Conservation (phyloP, 495 filamentous ascomycete species). For the Penicillium samsonianum region DNA sequence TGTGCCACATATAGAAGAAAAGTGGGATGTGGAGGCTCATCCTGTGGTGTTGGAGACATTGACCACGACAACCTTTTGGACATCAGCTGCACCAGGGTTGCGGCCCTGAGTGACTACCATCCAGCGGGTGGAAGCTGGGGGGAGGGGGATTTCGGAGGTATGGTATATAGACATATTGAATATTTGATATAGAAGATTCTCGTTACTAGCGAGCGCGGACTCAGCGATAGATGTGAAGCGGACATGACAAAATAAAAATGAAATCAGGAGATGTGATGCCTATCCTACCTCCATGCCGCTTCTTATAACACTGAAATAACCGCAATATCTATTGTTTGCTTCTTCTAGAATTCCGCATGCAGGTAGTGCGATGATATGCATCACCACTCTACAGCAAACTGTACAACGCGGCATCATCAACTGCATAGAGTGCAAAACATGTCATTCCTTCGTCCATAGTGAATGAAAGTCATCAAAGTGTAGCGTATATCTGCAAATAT, state of each 20-base stretch:
- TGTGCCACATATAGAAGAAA: not conserved
- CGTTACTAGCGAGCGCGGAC: not conserved
- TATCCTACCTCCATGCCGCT: not conserved
- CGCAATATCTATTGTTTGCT: no score
- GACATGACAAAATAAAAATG: not conserved
- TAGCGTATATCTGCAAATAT: not conserved
- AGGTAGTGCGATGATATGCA: not conserved
- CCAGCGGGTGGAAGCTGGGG: not conserved
- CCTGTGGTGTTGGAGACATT: not conserved
- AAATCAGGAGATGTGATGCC: not conserved
- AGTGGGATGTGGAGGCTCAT: not conserved
- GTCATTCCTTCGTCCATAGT: not conserved
- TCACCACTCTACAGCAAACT: not conserved
- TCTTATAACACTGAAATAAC: no score
- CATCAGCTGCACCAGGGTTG: not conserved
- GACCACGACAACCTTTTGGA: not conserved
- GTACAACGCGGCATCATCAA: not conserved
- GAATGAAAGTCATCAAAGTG: not conserved
- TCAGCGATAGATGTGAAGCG: not conserved
- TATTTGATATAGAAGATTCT: not conserved
- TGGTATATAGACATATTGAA: not conserved
- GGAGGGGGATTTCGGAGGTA: not conserved
- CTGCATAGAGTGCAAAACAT: not conserved
- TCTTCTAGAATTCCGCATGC: not conserved
- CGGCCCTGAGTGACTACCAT: not conserved